phyloP scores from a whole-genome alignment of 2,329 filamentous ascomycete species.

The Ophiostoma sp. region DNA sequence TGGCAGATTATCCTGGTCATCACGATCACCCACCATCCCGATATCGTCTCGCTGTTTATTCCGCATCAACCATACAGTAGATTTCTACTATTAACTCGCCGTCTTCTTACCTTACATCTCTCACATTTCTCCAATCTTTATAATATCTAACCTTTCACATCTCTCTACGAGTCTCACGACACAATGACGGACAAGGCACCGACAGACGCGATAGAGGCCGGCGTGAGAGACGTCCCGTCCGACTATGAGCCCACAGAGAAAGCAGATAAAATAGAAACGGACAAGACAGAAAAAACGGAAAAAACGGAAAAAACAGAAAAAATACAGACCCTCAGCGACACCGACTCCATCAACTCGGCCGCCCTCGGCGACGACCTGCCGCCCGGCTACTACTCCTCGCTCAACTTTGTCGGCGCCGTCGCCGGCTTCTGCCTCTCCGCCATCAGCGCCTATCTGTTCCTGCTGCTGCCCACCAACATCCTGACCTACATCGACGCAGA shows the following conservation, averaged over 20 bases:
- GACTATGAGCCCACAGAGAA: background rate
- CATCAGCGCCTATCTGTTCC: slow-evolving; percentile 37
- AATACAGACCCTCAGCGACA: background rate
- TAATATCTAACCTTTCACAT: background rate
- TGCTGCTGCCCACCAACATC: slow-evolving; percentile 38
- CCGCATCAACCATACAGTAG: too few relatives aligned
- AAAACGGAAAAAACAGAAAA: background rate
- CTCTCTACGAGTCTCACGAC: too few relatives aligned
- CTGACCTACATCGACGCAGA: slow-evolving; percentile 30
- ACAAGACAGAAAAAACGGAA: background rate
- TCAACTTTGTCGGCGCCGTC: slow-evolving; percentile 34
- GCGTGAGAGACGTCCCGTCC: background rate
- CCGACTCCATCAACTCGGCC: slow-evolving; percentile 34
- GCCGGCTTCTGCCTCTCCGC: slow-evolving; percentile 38
- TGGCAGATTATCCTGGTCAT: too few relatives aligned
- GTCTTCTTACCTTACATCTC: too few relatives aligned
- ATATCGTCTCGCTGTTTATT: too few relatives aligned
- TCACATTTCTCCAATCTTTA: background rate
- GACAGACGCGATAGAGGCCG: background rate
- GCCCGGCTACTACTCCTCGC: slow-evolving; percentile 37
- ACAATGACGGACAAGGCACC: background rate
- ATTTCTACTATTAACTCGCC: too few relatives aligned
- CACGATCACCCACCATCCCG: too few relatives aligned
- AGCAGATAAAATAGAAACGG: background rate
- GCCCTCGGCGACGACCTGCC: slow-evolving; percentile 36